phyloP scores from a whole-genome alignment of 2,329 filamentous ascomycete genomes.

The Falciphora oryzae region DNA sequence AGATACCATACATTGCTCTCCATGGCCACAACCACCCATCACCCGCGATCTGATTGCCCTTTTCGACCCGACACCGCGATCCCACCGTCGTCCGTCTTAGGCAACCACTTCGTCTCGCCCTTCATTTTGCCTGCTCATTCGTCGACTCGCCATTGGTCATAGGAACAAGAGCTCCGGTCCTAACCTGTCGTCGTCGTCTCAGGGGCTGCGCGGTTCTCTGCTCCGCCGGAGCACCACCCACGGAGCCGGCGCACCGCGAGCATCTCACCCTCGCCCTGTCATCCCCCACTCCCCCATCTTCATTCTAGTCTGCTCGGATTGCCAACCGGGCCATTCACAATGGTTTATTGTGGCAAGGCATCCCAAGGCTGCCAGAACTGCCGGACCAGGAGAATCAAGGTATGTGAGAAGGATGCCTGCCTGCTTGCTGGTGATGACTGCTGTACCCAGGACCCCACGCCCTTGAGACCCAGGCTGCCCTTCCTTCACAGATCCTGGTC shows the following conservation, averaged over 20 bases:
- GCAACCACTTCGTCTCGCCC: slow-evolving; percentile 13
- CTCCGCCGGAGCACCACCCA: not conserved
- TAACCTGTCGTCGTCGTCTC: not conserved
- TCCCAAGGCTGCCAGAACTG: slow-evolving; percentile 50
- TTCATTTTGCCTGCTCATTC: not conserved
- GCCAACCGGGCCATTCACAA: slow-evolving; percentile 19
- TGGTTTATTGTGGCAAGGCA: slow-evolving; percentile 54
- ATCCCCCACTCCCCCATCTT: not conserved
- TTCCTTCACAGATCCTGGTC: too few relatives aligned
- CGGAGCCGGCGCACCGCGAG: too few relatives aligned
- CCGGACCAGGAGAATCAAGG: slow-evolving; percentile 49
- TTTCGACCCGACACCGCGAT: slow-evolving; percentile 16
- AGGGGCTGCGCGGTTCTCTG: too few relatives aligned
- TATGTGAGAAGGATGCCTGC: slow-evolving; percentile 24
- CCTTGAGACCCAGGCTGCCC: too few relatives aligned
- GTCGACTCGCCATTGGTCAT: not conserved
- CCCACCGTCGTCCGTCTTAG: slow-evolving; percentile 2
- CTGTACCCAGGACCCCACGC: not conserved
- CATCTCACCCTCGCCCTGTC: too few relatives aligned
- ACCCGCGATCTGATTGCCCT: slow-evolving; percentile 22
- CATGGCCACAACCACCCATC: slow-evolving; percentile 1
- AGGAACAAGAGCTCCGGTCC: not conserved
- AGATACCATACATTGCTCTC: not conserved
- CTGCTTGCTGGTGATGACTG: not conserved
- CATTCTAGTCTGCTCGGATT: not conserved